A percentile compares a stretch with the other conserved stretches of the same genome.
Evolutionary conservation across 768 basidiomycete genomes (phyloP).

Genomic region (Vararia minispora): DNA sequence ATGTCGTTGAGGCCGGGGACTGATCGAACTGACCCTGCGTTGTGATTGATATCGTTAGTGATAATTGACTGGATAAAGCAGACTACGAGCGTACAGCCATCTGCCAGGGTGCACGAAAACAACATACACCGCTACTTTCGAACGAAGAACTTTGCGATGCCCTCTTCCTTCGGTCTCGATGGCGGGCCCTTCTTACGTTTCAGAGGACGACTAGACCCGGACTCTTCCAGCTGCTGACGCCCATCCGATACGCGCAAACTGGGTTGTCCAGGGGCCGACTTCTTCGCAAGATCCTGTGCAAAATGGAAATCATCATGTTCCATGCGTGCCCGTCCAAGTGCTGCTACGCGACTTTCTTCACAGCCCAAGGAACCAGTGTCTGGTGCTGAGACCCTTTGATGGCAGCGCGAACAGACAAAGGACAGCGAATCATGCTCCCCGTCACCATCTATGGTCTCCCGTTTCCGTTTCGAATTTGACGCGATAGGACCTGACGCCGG

Average conservation of each 20-base stretch:
- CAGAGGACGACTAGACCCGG: too few relatives aligned
- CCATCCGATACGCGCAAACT: constrained; percentile 11
- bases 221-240: constrained; percentile 11
- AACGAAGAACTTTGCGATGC: constrained; percentile 39
- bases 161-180: constrained; percentile 18
- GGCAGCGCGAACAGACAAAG: constrained; percentile 7
- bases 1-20: too few relatives aligned
- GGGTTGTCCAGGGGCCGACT: constrained; percentile 21
- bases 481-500: too few relatives aligned
- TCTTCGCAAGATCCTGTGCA: constrained; percentile 61
- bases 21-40: too few relatives aligned
- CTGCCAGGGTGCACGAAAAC: too few relatives aligned
- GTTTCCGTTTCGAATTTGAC: constrained; percentile 11
- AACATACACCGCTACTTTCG: constrained; percentile 17
- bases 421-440: background rate
- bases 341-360: constrained; percentile 17
- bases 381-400: constrained; percentile 4
- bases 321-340: constrained; percentile 33
- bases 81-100: too few relatives aligned
- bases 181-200: constrained; percentile 23
- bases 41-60: too few relatives aligned
- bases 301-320: constrained; percentile 91
- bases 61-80: too few relatives aligned
- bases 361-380: constrained; percentile 20
- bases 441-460: background rate